Percentiles rank a stretch among this genome's conserved stretches.
Conservation (phyloP, 2,329 filamentous ascomycete species). For the Gaeumannomyces tritici region DNA sequence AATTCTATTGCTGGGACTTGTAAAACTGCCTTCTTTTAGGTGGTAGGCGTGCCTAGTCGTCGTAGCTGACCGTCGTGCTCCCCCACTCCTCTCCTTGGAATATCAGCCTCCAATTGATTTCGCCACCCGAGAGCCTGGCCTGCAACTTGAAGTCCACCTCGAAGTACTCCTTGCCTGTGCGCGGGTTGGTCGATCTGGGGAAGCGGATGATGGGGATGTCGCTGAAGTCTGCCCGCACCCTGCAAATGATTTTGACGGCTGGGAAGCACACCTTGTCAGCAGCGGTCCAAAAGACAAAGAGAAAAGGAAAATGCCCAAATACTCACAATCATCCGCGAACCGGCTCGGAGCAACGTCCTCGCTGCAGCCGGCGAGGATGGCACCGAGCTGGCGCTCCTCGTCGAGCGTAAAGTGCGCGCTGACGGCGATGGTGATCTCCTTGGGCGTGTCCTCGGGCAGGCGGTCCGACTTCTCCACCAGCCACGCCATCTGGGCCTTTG, state of each 20-base stretch:
- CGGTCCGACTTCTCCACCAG: slow-evolving; percentile 8
- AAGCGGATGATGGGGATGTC: slow-evolving; percentile 7
- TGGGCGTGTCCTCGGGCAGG: slow-evolving; percentile 4
- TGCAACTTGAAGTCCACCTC: slow-evolving; percentile 9
- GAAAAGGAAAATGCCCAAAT: background rate
- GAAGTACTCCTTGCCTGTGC: slow-evolving; percentile 7
- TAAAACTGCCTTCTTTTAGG: too few relatives aligned
- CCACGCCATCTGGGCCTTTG: slow-evolving; percentile 9
- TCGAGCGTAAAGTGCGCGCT: background rate
- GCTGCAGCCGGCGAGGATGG: slow-evolving; percentile 5
- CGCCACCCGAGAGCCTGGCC: slow-evolving; percentile 4
- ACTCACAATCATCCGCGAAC: slow-evolving; percentile 6
- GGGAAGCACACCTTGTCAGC: background rate
- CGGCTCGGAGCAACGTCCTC: slow-evolving; percentile 6
- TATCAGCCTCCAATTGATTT: slow-evolving; percentile 5
- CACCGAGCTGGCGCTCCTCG: slow-evolving; percentile 5
- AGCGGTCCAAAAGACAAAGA: background rate
- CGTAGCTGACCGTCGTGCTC: slow-evolving; percentile 6
- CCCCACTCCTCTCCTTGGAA: slow-evolving; percentile 6
- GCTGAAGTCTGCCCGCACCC: slow-evolving; percentile 7
- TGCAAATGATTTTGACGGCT: slow-evolving; percentile 5
- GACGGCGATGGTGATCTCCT: background rate
- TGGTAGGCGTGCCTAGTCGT: slow-evolving; percentile 3
- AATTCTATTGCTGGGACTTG: too few relatives aligned
- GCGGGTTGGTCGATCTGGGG: slow-evolving; percentile 1